phyloP scores from a whole-genome alignment of 1,139 yeast genomes.

The Yamadazyma atmosphaerica region DNA sequence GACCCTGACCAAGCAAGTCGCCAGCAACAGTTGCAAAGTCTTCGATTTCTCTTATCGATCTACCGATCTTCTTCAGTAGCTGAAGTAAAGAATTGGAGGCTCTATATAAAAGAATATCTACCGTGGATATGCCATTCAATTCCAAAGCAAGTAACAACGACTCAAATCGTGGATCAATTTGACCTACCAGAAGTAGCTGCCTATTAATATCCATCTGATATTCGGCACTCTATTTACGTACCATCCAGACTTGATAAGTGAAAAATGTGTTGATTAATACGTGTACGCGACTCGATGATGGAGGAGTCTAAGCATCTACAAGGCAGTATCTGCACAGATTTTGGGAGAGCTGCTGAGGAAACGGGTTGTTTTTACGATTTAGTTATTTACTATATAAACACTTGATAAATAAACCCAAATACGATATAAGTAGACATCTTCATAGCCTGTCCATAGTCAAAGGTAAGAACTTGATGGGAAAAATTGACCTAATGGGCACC shows the following conservation, averaged over 20 bases:
- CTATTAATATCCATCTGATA: constrained; percentile 10
- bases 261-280: not conserved
- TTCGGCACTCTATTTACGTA: too few species aligned
- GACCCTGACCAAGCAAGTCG: not conserved
- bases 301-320: too few species aligned
- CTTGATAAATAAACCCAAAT: not conserved
- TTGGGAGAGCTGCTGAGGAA: too few species aligned
- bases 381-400: not conserved
- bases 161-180: constrained; percentile 9
- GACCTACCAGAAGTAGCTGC: constrained; percentile 9
- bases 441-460: too few species aligned
- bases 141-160: constrained; percentile 12
- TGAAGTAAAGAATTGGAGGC: constrained; percentile 15
- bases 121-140: constrained; percentile 14
- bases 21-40: constrained; percentile 20
- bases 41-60: constrained; percentile 49
- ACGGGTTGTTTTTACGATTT: not conserved
- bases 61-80: constrained; percentile 43
- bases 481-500: constrained; percentile 54
- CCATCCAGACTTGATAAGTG: not conserved
- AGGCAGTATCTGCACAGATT: too few species aligned
- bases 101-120: constrained; percentile 11
- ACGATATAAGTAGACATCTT: too few species aligned
- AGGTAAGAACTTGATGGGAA: too few species aligned
- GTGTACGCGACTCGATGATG: not conserved